phyloP scores from a whole-genome alignment of 768 basidiomycete species.

The Boletus fagicola region DNA sequence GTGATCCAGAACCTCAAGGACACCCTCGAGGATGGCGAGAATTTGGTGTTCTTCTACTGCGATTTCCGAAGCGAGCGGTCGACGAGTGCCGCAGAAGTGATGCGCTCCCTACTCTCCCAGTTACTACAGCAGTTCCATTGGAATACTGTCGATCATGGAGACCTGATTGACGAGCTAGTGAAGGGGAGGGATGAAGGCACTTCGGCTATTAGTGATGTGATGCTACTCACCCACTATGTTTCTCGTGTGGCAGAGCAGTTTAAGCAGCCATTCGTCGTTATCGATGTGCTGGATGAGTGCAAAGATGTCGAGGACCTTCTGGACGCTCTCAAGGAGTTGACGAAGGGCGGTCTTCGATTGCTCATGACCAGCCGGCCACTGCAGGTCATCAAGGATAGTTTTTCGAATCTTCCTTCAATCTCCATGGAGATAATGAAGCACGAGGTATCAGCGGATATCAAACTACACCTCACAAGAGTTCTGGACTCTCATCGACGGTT shows the following conservation, averaged over 20 bases:
- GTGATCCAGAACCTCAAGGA: background rate
- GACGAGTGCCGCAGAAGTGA: background rate
- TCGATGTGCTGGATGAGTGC: slow-evolving; percentile 18
- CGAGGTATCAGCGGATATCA: background rate
- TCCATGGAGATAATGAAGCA: background rate
- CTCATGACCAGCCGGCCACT: slow-evolving; percentile 9
- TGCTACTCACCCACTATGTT: background rate
- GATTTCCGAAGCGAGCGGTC: background rate
- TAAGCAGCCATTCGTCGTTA: background rate
- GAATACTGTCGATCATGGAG: background rate
- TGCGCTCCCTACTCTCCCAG: background rate
- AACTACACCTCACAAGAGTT: background rate
- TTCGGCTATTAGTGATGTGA: background rate
- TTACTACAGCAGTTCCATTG: background rate
- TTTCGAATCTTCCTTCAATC: background rate
- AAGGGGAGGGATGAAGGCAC: background rate
- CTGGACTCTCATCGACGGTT: slow-evolving; percentile 7
- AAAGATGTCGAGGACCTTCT: slow-evolving; percentile 3
- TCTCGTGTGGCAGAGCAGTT: background rate
- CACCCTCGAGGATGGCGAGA: background rate
- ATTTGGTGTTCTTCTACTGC: background rate
- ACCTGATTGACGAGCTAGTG: background rate
- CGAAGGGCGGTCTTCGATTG: background rate
- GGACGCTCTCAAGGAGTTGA: background rate
- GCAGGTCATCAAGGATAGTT: slow-evolving; percentile 2